phyloP scores from a whole-genome alignment of 441 rosid genomes.

The Erodium moschatum region DNA sequence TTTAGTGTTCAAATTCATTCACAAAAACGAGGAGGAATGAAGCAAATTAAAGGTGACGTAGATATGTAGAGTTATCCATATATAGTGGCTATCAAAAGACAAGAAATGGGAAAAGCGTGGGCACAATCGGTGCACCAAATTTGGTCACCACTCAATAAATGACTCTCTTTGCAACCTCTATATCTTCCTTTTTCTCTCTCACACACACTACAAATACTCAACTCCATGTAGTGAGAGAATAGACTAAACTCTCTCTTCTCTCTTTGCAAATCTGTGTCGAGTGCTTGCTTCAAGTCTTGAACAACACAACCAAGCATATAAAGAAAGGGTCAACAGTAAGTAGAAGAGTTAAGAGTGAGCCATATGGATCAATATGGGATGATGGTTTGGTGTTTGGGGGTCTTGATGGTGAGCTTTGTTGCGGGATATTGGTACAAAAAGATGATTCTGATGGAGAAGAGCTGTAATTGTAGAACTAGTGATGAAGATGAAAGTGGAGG shows the following conservation, averaged over 20 bases:
- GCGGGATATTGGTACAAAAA: not conserved
- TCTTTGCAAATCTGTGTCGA: no score
- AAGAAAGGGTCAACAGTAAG: no score
- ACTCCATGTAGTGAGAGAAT: not conserved
- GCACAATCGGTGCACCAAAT: constrained; percentile 2
- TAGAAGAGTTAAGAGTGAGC: no score
- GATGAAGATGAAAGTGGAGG: no score
- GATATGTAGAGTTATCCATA: no score
- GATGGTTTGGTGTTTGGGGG: not conserved
- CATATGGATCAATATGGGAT: not conserved
- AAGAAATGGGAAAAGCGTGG: not conserved
- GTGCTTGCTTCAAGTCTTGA: not conserved
- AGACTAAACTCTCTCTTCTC: not conserved
- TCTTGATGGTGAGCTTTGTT: not conserved
- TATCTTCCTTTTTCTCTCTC: not conserved
- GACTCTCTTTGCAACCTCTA: not conserved
- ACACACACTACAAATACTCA: not conserved
- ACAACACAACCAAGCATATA: not conserved
- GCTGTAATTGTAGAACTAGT: no score
- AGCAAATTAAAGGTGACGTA: no score
- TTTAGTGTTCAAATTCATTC: no score
- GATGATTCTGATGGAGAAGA: no score
- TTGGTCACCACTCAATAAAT: constrained; percentile 6
- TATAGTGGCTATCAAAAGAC: not conserved
- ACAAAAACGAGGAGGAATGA: no score